These are phyloP conservation scores for Fomitopsis schrenkii DNA, from an alignment of 1,284 basidiomycete genomes.

Conservation along the genomic window DNA sequence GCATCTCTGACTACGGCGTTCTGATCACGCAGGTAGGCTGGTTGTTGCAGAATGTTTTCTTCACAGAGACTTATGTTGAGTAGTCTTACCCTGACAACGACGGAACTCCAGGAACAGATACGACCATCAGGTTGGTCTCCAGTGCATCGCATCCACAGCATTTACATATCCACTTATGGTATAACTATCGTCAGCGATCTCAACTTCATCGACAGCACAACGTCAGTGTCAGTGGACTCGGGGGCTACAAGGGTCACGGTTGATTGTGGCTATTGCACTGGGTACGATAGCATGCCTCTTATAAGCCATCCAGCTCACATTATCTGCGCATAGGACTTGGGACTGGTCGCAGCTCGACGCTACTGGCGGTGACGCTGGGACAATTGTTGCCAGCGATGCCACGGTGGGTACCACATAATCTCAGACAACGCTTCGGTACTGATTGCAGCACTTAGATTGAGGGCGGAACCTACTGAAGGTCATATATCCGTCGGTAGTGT, in stretches of 20 bases:
- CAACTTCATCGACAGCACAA: constrained; percentile 27
- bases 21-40: constrained; percentile 30
- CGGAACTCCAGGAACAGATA: constrained; percentile 34
- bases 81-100: constrained; percentile 34
- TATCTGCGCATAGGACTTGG: constrained; percentile 35
- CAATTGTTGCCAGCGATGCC: constrained; percentile 1
- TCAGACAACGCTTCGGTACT: neutral
- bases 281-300: constrained; percentile 6
- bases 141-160: too few relatives aligned
- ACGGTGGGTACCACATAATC: neutral
- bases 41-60: too few relatives aligned
- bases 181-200: constrained; percentile 28
- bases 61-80: too few relatives aligned
- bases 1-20: constrained; percentile 31
- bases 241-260: constrained; percentile 28
- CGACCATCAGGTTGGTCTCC: constrained; percentile 18
- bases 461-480: neutral
- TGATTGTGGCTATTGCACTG: constrained; percentile 30
- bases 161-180: neutral
- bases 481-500: neutral
- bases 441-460: neutral
- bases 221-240: constrained; percentile 24
- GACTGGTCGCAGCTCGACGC: constrained; percentile 46
- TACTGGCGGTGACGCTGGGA: constrained; percentile 39
- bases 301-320: neutral